These are phyloP conservation scores for Aspergillus heteromorphus DNA, from an alignment of 495 filamentous ascomycete genomes.

Conservation along the genomic window DNA sequence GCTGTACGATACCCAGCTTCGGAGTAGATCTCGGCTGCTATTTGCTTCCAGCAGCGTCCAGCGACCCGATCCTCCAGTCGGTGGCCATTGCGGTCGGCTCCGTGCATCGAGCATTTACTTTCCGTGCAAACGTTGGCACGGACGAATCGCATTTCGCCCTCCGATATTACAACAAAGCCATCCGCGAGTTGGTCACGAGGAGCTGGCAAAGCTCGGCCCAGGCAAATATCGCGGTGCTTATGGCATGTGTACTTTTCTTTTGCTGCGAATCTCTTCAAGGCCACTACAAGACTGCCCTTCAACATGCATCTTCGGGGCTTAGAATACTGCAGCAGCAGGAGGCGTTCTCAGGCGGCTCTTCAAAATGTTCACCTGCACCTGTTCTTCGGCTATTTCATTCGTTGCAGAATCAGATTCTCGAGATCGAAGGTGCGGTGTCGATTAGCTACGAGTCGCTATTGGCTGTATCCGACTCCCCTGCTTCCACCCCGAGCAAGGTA, in stretches of 20 bases:
- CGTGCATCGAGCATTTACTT: not conserved
- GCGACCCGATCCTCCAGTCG: not conserved
- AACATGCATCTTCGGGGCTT: not conserved
- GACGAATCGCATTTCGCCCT: not conserved
- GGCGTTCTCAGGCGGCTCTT: not conserved
- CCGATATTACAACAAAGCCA: not conserved
- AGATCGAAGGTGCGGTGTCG: not conserved
- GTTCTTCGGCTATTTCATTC: not conserved
- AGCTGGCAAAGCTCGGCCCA: not conserved
- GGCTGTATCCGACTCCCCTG: too few relatives aligned
- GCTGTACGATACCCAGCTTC: not conserved
- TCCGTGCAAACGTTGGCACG: not conserved
- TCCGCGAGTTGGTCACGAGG: not conserved
- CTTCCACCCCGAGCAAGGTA: too few relatives aligned
- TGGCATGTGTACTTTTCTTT: not conserved
- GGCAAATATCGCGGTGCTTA: not conserved
- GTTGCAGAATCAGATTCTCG: not conserved
- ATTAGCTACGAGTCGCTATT: not conserved
- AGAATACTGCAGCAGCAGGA: not conserved
- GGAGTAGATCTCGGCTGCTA: not conserved
- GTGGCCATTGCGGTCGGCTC: not conserved
- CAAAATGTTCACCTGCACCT: not conserved
- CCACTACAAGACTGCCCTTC: not conserved
- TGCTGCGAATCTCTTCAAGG: slow-evolving; percentile 1
- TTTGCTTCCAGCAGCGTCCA: not conserved